phyloP scores from a whole-genome alignment of 768 basidiomycete species.

The Tylopilus subfusipes region DNA sequence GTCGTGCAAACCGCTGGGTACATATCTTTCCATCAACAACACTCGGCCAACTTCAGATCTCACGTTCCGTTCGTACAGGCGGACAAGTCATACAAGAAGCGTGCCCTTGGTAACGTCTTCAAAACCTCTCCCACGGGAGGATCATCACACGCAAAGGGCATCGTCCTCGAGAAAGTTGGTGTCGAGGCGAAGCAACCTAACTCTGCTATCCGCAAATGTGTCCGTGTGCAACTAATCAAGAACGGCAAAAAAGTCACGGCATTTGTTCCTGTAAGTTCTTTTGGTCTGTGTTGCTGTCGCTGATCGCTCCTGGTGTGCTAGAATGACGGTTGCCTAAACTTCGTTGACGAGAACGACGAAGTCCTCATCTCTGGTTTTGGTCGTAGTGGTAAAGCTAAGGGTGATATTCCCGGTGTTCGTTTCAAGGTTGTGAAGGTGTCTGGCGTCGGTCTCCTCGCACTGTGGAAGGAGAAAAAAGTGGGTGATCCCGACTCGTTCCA shows the following conservation, averaged over 20 bases:
- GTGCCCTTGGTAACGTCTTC: slow-evolving; percentile 98
- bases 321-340: slow-evolving; percentile 98
- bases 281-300: not conserved
- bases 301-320: slow-evolving; percentile 29
- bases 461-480: slow-evolving; percentile 99
- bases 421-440: slow-evolving; percentile 99
- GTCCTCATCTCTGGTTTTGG: slow-evolving; percentile 99
- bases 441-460: slow-evolving; percentile 94
- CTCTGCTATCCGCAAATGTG: slow-evolving; percentile 99
- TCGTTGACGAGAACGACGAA: slow-evolving; percentile 99
- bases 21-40: slow-evolving; percentile 28
- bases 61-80: slow-evolving; percentile 50
- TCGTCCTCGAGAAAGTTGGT: slow-evolving; percentile 99
- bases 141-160: slow-evolving; percentile 99
- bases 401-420: slow-evolving; percentile 99
- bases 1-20: slow-evolving; percentile 97
- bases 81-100: slow-evolving; percentile 99
- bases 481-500: slow-evolving; percentile 21
- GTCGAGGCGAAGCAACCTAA: slow-evolving; percentile 99
- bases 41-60: slow-evolving; percentile 10
- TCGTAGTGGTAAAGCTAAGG: slow-evolving; percentile 99
- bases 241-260: slow-evolving; percentile 99
- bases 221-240: slow-evolving; percentile 99
- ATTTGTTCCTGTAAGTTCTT: slow-evolving; percentile 85
- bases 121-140: slow-evolving; percentile 99